Base-by-base conservation (phyloP, 1,284 basidiomycete species). In the Inonotus obliquus region DNA sequence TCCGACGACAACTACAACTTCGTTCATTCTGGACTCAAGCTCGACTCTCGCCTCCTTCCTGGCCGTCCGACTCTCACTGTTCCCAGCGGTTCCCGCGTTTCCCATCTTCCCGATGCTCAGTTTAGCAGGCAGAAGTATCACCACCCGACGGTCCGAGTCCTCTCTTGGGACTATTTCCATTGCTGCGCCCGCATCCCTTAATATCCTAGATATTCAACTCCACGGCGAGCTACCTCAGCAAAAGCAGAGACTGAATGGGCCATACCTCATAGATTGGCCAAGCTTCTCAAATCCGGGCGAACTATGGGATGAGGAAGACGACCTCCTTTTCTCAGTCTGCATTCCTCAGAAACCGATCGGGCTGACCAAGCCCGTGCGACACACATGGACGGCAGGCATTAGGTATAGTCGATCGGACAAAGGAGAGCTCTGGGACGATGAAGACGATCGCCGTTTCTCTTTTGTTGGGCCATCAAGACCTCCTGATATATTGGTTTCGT, bases 271-370 rank as follows among this genome's bases (percentile, higher is more conserved):
- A 17, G 48, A 39, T 2, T 51, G 47, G 45, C 25, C 19, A 37
- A 37, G 44, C 21, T 14, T 51, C 23, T 21, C 39, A 27, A 51
- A 54, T 27, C 59, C 60, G 10, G 63, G 63, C 23, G 59, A 64
- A 35, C 41, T 64, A 29, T 64, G 63, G 63, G 63, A 64, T 44
- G 63, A 64, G 38, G 63, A 64, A 38, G 63, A 64, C 35, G 63
- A 64, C 23, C 13, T 51, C 10, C 41, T 57, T 5, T 64, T 64
- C 25, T 55, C 59, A 7, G 35, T 27, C 9, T 52, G 6, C 57
- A n/a, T 51, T 23, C 54, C 45, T 1, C 39, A 29, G 51, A 59
- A 51, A 38, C 55, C 29, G 21, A 35, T 19, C 11, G 38, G 35
- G 13, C n/a, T 45, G 2, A 54, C 61, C 7, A 54, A 55, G 13